These are phyloP conservation scores for Cucurbita maxima DNA, from an alignment of 306 rosid species.

Conservation along the genomic window DNA sequence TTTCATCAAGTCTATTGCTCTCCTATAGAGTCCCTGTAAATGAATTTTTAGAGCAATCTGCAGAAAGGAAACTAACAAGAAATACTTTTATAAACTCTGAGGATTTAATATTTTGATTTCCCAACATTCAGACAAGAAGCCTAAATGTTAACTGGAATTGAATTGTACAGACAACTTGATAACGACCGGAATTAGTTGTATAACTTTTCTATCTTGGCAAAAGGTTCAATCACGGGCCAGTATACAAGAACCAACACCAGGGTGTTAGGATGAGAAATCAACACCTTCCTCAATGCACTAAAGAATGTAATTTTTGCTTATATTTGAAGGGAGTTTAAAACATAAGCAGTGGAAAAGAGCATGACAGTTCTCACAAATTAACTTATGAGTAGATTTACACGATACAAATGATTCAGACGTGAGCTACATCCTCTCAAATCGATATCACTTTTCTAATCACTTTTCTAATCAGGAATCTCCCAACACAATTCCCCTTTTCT, in stretches of 20 bases:
- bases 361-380: no score
- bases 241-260: not conserved
- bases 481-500: no score
- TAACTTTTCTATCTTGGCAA: no score
- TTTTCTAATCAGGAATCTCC: no score
- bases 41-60: not conserved
- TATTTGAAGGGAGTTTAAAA: not conserved
- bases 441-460: no score
- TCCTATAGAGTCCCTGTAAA: conserved; percentile 77
- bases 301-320: not conserved
- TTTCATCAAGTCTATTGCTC: conserved; percentile 60
- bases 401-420: no score
- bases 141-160: not conserved
- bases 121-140: no score
- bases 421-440: no score
- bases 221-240: not conserved
- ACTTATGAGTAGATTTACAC: no score
- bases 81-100: not conserved
- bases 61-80: not conserved
- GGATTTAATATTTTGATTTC: no score
- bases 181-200: no score
- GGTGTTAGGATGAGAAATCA: not conserved
- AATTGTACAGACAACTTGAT: not conserved
- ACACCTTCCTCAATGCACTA: not conserved
- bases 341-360: no score